phyloP scores from a whole-genome alignment of 176 grass and related monocot genomes.

The Saccharum spontaneum region DNA sequence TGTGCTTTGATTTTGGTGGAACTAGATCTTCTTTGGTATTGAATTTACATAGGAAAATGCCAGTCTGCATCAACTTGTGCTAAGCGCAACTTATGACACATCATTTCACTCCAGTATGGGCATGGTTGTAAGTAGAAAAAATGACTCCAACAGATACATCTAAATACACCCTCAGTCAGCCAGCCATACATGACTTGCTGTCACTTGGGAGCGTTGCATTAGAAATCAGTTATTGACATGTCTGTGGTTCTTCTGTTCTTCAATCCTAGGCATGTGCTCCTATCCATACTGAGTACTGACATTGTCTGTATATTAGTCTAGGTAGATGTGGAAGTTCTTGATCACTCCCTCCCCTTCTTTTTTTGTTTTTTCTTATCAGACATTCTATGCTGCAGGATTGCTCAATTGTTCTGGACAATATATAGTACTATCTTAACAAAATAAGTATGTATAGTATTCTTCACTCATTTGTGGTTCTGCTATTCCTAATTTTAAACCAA shows the following conservation, averaged over 20 bases:
- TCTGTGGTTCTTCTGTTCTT: neutral
- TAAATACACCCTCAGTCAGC: neutral
- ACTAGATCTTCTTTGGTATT: too few species aligned
- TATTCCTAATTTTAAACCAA: neutral
- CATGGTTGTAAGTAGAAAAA: neutral
- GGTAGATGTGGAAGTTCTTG: too few species aligned
- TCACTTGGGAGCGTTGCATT: neutral
- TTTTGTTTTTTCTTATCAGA: too few species aligned
- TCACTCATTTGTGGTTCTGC: neutral
- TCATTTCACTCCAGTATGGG: neutral
- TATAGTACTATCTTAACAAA: neutral
- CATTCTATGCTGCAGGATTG: neutral
- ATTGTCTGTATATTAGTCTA: neutral
- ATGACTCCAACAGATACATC: neutral
- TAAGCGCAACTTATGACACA: neutral
- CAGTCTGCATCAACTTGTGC: neutral
- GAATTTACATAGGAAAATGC: too few species aligned
- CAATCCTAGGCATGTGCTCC: neutral
- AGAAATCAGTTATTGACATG: neutral
- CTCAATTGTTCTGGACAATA: too few species aligned
- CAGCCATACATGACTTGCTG: neutral
- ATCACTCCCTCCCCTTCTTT: too few species aligned
- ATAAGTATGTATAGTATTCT: neutral
- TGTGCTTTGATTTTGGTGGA: too few species aligned
- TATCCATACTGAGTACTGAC: neutral